Evolutionary conservation across 2,329 filamentous ascomycete species (phyloP), one percentile per base, ranked within the genome.

Genomic region (Bipolaris bicolor): DNA sequence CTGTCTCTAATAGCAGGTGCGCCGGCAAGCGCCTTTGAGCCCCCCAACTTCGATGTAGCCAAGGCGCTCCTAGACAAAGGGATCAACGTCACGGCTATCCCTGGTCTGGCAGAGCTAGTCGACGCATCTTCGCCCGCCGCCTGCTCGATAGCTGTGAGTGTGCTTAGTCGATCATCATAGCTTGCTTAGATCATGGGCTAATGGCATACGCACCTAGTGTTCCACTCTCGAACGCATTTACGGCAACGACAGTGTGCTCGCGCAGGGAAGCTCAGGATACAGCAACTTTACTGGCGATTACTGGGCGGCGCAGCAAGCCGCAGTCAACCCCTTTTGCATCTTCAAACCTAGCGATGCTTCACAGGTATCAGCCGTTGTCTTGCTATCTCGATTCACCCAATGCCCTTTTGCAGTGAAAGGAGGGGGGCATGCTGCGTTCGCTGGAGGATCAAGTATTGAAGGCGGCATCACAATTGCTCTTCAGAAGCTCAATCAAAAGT

Each of bases 391-490:
- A 10, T 47, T 70, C 2, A 66, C 64, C 7, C 63, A 63, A 47
- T 76, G 72, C 43, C 67, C 64, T 76, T 79, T 80, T 52, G 77
- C 78, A 4, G 71, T 81, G 3, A 79, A 77, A 52, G 74, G 77
- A 24, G 65, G 65, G 5, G 67, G 70, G 1, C 70, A 72, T 53
- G 63, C 66, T 45, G 63, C 66, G 2, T 67, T 65, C 31, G 65
- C 65, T 22, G 72, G 71, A 9, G 58, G 63, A 10, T 73, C 72
- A 1, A 74, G 68, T 46, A 74, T 74, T 24, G 61, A 73, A 9
- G 65, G 62, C 29, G 73, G 73, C 13, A 69, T 76, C 7, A 75
- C 71, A 1, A 59, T 75, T 26, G 63, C 68, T 20, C 26, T 76
- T 40, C 58, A 70, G 29, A 65, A 62, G 7, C 29, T 75, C 31